Evolutionary conservation across 2,329 filamentous ascomycete genomes (phyloP).

Genomic region (Pseudocercospora macadamiae): DNA sequence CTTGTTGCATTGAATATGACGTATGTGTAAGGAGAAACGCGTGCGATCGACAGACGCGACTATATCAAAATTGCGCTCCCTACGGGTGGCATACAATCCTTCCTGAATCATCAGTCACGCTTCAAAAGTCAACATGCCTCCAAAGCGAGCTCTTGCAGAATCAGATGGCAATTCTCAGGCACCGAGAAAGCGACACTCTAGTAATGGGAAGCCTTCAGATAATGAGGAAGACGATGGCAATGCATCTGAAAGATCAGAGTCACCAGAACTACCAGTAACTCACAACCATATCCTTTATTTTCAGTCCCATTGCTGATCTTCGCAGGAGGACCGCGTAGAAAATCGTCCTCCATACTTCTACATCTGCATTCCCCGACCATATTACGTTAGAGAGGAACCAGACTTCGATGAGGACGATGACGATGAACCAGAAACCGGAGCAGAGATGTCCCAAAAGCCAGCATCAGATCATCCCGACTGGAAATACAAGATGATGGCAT

Average conservation of each 20-base stretch:
- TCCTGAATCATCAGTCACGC: not conserved
- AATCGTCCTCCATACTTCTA: conserved; percentile 11
- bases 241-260: not conserved
- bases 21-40: not conserved
- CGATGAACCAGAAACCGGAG: conserved; percentile 2
- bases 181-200: not conserved
- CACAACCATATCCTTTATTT: not conserved
- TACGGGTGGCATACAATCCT: not conserved
- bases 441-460: conserved; percentile 15
- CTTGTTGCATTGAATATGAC: too few species aligned
- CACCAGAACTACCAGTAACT: not conserved
- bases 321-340: not conserved
- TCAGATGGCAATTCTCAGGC: not conserved
- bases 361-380: conserved; percentile 4
- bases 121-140: not conserved
- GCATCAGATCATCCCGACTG: conserved; percentile 19
- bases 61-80: not conserved
- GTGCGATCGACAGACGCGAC: not conserved
- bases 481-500: conserved; percentile 16
- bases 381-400: not conserved
- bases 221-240: not conserved
- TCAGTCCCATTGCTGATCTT: not conserved
- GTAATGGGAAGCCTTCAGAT: not conserved
- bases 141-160: not conserved
- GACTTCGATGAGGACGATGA: not conserved